Percentiles rank a stretch among this genome's conserved stretches.
Conservation (phyloP, 257 asterid genomes). For the Solanum chmielewskii region DNA sequence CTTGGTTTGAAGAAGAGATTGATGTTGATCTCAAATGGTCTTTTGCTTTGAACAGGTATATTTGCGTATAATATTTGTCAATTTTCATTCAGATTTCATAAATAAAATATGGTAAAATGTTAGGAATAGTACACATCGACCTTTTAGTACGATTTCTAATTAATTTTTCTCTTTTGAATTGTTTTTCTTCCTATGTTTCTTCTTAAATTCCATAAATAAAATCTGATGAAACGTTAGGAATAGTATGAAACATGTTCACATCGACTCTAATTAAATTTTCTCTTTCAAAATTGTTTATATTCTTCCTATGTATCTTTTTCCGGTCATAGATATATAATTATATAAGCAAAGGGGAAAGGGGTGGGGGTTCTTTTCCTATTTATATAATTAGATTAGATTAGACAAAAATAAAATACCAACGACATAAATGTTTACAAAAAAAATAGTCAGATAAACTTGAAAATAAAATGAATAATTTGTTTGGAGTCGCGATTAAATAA, state of each 20-base stretch:
- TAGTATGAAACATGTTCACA: background rate
- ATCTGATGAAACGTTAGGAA: background rate
- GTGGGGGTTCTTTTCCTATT: background rate
- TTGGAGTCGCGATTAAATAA: background rate
- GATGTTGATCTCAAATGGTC: slow-evolving; percentile 95
- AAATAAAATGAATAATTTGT: background rate
- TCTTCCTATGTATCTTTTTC: background rate
- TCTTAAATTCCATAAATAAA: background rate
- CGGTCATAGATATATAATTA: background rate
- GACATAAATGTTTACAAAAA: background rate
- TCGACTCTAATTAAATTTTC: too few relatives aligned
- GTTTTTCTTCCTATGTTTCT: too few relatives aligned
- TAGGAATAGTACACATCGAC: background rate
- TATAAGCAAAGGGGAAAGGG: background rate
- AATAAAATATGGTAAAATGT: background rate
- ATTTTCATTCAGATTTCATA: background rate
- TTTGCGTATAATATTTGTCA: background rate
- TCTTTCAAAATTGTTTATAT: background rate
- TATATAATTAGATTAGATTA: background rate
- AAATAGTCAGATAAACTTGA: background rate
- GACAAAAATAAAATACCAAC: background rate
- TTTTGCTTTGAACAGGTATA: slow-evolving; percentile 74
- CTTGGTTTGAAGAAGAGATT: slow-evolving; percentile 94
- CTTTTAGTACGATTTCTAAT: too few relatives aligned
- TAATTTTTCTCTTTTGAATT: too few relatives aligned